Evolutionary conservation across 345 rosid genomes (phyloP).

Genomic region (Dipteronia dyeriana): DNA sequence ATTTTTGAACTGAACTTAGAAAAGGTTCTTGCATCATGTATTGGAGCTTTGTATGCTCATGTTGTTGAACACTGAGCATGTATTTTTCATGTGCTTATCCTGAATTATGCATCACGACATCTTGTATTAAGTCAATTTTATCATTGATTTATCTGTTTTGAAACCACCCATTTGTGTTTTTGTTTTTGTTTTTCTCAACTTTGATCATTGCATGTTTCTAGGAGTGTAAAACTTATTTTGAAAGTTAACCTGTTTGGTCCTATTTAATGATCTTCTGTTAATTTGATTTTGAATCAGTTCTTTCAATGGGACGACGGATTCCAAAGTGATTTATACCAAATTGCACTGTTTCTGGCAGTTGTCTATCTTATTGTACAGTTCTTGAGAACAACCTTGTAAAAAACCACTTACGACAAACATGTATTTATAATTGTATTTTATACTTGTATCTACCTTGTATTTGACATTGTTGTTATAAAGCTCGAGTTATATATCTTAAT

Average conservation of each 20-base stretch:
- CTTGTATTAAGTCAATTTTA: too few relatives aligned
- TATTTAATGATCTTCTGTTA: neutral
- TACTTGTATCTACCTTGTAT: constrained; percentile 8
- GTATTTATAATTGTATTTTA: neutral
- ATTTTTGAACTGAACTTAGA: neutral
- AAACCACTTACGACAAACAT: neutral
- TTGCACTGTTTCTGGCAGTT: constrained; percentile 73
- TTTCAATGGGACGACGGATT: constrained; percentile 81
- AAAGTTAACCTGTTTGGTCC: neutral
- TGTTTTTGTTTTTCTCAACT: neutral
- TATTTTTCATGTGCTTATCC: too few relatives aligned
- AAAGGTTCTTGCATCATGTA: too few relatives aligned
- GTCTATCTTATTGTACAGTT: constrained; percentile 85
- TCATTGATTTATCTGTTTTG: neutral
- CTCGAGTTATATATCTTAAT: neutral
- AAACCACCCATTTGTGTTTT: neutral
- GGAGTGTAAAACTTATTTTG: neutral
- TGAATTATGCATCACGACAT: too few relatives aligned
- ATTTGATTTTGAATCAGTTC: constrained; percentile 49
- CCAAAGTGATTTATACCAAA: constrained; percentile 76
- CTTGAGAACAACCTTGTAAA: constrained; percentile 71
- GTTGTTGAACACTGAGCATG: too few relatives aligned
- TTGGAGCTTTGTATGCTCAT: too few relatives aligned
- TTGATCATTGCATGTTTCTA: neutral
- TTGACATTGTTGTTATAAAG: neutral